A percentile compares a stretch with the other conserved stretches of the same genome.
phyloP scores from a whole-genome alignment of 1,284 basidiomycete genomes.

The Volvariella surrecta region DNA sequence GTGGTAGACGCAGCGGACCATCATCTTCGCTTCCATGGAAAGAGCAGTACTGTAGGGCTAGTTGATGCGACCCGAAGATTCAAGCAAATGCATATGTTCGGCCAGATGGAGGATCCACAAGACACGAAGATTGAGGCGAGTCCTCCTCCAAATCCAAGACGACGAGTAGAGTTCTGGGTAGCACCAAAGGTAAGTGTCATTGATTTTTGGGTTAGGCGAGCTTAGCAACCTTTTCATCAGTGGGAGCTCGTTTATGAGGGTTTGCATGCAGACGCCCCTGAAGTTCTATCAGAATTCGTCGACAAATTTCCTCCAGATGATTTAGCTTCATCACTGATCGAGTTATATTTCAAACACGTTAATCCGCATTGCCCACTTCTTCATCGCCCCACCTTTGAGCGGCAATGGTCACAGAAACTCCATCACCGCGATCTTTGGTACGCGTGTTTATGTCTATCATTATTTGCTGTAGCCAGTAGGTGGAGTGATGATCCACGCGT shows the following conservation, averaged over 20 bases:
- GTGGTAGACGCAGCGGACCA: constrained; percentile 14
- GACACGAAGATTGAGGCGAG: neutral
- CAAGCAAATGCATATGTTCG: constrained; percentile 39
- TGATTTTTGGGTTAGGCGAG: neutral
- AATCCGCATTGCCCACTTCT: constrained; percentile 57
- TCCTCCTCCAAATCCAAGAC: neutral
- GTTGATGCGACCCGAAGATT: constrained; percentile 44
- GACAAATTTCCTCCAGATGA: constrained; percentile 48
- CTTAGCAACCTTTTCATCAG: constrained; percentile 20
- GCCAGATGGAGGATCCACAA: constrained; percentile 15
- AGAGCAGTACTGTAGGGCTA: constrained; percentile 47
- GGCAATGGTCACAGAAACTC: constrained; percentile 45
- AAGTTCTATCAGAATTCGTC: constrained; percentile 29
- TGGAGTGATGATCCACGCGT: constrained; percentile 63
- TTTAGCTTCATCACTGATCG: constrained; percentile 47
- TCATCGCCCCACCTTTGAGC: constrained; percentile 60
- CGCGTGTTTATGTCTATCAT: constrained; percentile 41
- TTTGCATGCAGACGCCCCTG: constrained; percentile 24
- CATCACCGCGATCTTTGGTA: constrained; percentile 52
- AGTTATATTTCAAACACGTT: constrained; percentile 54
- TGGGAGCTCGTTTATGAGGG: constrained; percentile 57
- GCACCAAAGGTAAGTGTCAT: constrained; percentile 23
- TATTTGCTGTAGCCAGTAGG: constrained; percentile 69
- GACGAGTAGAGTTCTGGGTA: constrained; percentile 31
- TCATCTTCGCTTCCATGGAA: constrained; percentile 47